Evolutionary conservation across 2,329 filamentous ascomycete species (phyloP), one percentile per base, ranked within the genome.

Genomic region (Diaporthe ampelina): DNA sequence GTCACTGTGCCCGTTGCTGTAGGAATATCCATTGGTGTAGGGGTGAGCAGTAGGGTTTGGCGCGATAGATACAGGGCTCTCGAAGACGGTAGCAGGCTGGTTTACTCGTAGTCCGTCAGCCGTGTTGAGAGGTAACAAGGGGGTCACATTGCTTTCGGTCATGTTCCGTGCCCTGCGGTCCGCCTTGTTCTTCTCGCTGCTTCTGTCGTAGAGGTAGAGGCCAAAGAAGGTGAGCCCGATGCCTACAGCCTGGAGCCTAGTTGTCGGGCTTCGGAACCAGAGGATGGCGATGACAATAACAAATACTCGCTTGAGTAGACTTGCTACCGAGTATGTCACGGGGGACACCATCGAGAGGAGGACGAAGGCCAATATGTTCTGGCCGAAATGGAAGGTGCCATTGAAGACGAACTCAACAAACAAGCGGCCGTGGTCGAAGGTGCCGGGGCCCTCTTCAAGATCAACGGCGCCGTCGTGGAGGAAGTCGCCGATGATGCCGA

Each of bases 281-380:
- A 98, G 86, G 76, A 99, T 96, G 9, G 97, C 95, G 78, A 98
- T 93, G 74, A 97, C 91, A 79, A 99, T 98, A 80, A 99, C 96
- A 81, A 98, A 98, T 17, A 99, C 97, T 65, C 97, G 93, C 86
- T 99, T 99, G 84, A 99, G 97, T 76, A 99, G 87, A 73, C 94
- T 97, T 48, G 97, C 97, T 50, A 99, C 96, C 0, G 95, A 98
- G 85, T 99, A 99, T 0, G 97, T 98, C 50, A 99, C 97, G 0
- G 97, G 97, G 0, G 95, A 97, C 17, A 98, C 94, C 86, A 98
- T 94, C 71, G 95, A 98, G 9, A 99, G 87, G 8, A 99, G 88
- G 29, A 98, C 88, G 81, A 99, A 99, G 0, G 97, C 97, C 72
- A 99, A 89, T 70, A 99, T 97, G 81, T 97, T 98, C 81, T 99